phyloP scores from a whole-genome alignment of 148 eudicot genomes.

The Mesembryanthemum crystallinum region DNA sequence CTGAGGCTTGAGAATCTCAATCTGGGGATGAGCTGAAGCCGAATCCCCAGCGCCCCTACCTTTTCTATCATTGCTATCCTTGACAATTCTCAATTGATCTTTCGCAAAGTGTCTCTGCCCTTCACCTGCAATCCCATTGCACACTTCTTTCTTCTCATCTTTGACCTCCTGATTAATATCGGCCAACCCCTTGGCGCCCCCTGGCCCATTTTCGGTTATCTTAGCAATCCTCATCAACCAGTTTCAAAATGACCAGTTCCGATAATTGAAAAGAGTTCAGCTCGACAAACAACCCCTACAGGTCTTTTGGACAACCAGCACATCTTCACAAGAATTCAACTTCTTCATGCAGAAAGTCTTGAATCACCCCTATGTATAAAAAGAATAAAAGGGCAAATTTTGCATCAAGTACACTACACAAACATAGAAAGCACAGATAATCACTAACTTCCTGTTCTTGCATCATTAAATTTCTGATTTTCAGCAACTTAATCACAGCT shows the following conservation, averaged over 20 bases:
- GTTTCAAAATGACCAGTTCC: conserved; percentile 44
- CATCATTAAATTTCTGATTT: neutral
- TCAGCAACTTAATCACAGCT: neutral
- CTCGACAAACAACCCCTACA: conserved; percentile 28
- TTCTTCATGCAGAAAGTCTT: conserved; percentile 20
- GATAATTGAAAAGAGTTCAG: conserved; percentile 31
- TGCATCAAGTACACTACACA: conserved; percentile 9
- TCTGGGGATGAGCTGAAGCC: conserved; percentile 24
- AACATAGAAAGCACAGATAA: neutral
- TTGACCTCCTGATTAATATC: conserved; percentile 35
- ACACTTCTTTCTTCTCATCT: conserved; percentile 41
- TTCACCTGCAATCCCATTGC: conserved; percentile 36
- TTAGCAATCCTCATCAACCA: conserved; percentile 58
- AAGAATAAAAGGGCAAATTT: neutral
- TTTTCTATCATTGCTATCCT: conserved; percentile 24
- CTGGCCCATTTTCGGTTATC: conserved; percentile 34
- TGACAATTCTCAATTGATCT: conserved; percentile 38
- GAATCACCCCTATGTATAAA: conserved; percentile 28
- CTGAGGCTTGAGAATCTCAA: conserved; percentile 30
- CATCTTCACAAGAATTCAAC: conserved; percentile 36
- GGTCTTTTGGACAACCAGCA: conserved; percentile 32
- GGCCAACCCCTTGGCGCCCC: conserved; percentile 34
- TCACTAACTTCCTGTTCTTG: neutral
- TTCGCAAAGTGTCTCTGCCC: conserved; percentile 46
- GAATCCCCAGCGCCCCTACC: conserved; percentile 18